Evolutionary conservation across 441 rosid species (phyloP).

Genomic region (Omphalea diandra): DNA sequence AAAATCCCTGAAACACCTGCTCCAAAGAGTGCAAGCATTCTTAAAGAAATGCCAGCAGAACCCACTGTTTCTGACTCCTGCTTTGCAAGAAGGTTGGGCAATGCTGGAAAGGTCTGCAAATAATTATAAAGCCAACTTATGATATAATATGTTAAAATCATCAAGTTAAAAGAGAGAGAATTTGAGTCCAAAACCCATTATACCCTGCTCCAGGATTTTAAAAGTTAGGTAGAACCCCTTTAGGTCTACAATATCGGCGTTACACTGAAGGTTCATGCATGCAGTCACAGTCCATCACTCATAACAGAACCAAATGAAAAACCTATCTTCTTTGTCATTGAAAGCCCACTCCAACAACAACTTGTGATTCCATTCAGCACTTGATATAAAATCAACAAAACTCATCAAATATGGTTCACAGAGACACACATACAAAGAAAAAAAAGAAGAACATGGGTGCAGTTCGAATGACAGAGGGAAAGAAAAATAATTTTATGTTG

Average conservation of each 20-base stretch:
- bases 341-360: not conserved
- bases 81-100: not conserved
- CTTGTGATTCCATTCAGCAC: not conserved
- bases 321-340: not conserved
- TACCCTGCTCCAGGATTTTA: not conserved
- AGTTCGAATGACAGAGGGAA: not conserved
- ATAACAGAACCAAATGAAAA: not conserved
- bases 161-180: not conserved
- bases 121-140: not conserved
- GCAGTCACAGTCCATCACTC: not conserved
- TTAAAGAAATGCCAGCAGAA: constrained; percentile 51
- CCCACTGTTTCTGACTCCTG: constrained; percentile 22
- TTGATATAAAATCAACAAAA: not conserved
- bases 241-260: not conserved
- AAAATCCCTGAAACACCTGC: constrained; percentile 80
- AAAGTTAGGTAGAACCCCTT: not conserved
- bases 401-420: not conserved
- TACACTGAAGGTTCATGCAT: not conserved
- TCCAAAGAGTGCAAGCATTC: constrained; percentile 65
- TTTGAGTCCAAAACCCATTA: not conserved
- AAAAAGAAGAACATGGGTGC: not conserved
- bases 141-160: too few relatives aligned
- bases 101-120: constrained; percentile 8
- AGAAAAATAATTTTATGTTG: not conserved
- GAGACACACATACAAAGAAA: too few relatives aligned